A percentile compares a stretch with the other conserved stretches of the same genome.
phyloP scores from a whole-genome alignment of 176 grass and related monocot species.

The Lolium multiflorum region DNA sequence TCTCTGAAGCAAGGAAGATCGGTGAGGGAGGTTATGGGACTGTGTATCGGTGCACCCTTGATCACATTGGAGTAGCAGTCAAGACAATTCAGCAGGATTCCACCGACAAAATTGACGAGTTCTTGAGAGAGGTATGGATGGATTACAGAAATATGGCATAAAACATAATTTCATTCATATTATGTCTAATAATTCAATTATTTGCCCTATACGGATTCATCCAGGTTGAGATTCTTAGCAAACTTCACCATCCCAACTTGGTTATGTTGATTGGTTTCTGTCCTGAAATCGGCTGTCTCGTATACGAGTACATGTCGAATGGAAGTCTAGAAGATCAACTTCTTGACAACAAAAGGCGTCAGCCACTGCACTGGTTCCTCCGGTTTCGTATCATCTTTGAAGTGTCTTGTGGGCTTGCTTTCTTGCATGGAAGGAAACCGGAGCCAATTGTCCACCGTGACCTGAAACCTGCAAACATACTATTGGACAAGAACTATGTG shows the following conservation, averaged over 20 bases:
- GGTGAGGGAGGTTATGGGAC: conserved; percentile 84
- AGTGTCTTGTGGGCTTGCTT: conserved; percentile 77
- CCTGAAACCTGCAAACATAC: conserved; percentile 86
- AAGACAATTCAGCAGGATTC: conserved; percentile 87
- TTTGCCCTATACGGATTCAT: not conserved
- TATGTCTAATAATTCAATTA: not conserved
- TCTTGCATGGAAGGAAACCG: conserved; percentile 72
- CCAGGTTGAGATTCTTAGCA: conserved; percentile 91
- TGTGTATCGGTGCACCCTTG: conserved; percentile 89
- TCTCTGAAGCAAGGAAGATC: conserved; percentile 85
- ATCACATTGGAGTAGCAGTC: conserved; percentile 82
- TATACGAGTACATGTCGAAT: conserved; percentile 68
- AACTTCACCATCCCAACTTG: conserved; percentile 83
- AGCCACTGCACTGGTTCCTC: conserved; percentile 74
- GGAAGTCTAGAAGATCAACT: conserved; percentile 88
- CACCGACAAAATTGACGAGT: conserved; percentile 65
- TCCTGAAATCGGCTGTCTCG: conserved; percentile 69
- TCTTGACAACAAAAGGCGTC: conserved; percentile 35
- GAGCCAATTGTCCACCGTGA: conserved; percentile 91
- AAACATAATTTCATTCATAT: not conserved
- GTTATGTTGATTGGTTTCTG: conserved; percentile 81
- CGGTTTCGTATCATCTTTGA: conserved; percentile 79
- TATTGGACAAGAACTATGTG: conserved; percentile 71
- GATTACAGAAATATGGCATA: not conserved
- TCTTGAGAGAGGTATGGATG: conserved; percentile 77